These are phyloP conservation scores for Balamuthia mandrillaris DNA, from an alignment of 208 protist genomes.

Conservation along the genomic window DNA sequence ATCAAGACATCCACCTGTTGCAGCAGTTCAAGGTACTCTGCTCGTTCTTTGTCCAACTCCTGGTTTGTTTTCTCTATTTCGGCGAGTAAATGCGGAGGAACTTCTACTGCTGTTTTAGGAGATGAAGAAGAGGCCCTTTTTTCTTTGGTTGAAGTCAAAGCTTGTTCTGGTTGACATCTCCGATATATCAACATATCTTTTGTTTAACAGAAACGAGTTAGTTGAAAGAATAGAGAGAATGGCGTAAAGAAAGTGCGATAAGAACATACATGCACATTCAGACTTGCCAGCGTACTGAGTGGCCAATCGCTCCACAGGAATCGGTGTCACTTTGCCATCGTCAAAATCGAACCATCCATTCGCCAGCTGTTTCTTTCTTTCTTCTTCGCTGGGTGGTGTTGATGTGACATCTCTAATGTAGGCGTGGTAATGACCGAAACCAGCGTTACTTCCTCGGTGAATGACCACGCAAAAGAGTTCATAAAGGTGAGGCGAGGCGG, in stretches of 20 bases:
- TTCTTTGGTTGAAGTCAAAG: too few species aligned
- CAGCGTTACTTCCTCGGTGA: conserved; percentile 22
- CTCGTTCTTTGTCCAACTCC: background rate
- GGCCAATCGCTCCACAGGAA: conserved; percentile 10
- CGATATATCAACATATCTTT: conserved; percentile 45
- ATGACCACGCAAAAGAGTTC: conserved; percentile 47
- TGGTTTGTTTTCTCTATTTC: background rate
- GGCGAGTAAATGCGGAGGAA: too few species aligned
- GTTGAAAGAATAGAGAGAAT: background rate
- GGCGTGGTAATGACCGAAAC: conserved; percentile 38
- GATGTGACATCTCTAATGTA: conserved; percentile 50
- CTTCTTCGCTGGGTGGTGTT: background rate
- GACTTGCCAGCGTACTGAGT: conserved; percentile 26
- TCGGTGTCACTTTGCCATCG: conserved; percentile 13
- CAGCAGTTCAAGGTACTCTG: too few species aligned
- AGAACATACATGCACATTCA: conserved; percentile 37
- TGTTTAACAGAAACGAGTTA: background rate
- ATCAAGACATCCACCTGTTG: too few species aligned
- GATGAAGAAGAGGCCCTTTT: too few species aligned
- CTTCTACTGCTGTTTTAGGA: too few species aligned
- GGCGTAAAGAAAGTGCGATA: background rate
- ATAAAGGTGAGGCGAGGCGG: conserved; percentile 31
- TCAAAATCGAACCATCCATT: conserved; percentile 37
- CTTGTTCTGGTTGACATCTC: background rate
- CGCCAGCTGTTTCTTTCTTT: background rate